A percentile compares a stretch with the other conserved stretches of the same genome.
Evolutionary conservation across 495 filamentous ascomycete genomes (phyloP).

Genomic region (Penicillium cinerascens): DNA sequence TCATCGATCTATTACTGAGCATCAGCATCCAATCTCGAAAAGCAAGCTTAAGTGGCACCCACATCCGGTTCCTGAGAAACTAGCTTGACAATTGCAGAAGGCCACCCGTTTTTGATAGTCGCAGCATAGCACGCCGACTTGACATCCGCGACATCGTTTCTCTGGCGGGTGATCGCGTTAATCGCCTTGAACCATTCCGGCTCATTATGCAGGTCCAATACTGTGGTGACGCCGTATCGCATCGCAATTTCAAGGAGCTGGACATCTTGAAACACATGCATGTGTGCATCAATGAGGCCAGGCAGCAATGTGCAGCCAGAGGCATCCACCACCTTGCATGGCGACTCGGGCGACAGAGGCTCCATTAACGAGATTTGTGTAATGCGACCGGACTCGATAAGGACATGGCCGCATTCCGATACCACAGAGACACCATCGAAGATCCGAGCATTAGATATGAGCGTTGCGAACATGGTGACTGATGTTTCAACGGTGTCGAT

Average conservation of each 20-base stretch:
- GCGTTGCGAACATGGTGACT: slow-evolving; percentile 3
- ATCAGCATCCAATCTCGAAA: no score
- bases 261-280: slow-evolving; percentile 10
- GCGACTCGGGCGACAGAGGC: neutral
- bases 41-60: neutral
- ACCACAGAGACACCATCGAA: slow-evolving; percentile 9
- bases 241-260: slow-evolving; percentile 6
- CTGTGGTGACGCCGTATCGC: slow-evolving; percentile 7
- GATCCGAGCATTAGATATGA: slow-evolving; percentile 8
- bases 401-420: slow-evolving; percentile 7
- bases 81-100: slow-evolving; percentile 10
- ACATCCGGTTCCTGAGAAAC: slow-evolving; percentile 6
- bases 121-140: slow-evolving; percentile 10
- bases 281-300: slow-evolving; percentile 13
- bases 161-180: neutral
- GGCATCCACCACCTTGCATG: slow-evolving; percentile 2
- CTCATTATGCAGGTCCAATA: slow-evolving; percentile 12
- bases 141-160: slow-evolving; percentile 12
- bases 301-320: slow-evolving; percentile 8
- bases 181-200: slow-evolving; percentile 11
- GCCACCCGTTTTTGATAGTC: slow-evolving; percentile 11
- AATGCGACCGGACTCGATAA: slow-evolving; percentile 7
- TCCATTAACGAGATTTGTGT: slow-evolving; percentile 1
- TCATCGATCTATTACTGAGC: slow-evolving; percentile 2
- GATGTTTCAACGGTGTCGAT: neutral